Conservation (phyloP, 2,329 filamentous ascomycete genomes). For the Ophiostoma ips region DNA sequence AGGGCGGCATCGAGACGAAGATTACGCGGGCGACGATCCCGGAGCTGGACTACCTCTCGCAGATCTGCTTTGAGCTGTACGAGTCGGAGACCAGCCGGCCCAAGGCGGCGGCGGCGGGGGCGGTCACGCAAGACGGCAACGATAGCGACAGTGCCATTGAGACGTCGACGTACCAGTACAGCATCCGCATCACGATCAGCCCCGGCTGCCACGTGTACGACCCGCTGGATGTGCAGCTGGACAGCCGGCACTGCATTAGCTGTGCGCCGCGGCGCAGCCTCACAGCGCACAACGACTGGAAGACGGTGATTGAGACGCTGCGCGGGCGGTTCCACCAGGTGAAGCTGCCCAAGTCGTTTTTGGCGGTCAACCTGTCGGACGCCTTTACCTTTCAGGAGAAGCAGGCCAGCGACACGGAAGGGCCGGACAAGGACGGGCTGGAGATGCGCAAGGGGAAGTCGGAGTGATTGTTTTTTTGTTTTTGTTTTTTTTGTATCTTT, state of each 20-base stretch:
- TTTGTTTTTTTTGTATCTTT: background rate
- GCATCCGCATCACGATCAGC: slow-evolving; percentile 88
- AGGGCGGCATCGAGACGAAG: slow-evolving; percentile 93
- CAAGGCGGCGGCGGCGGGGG: background rate
- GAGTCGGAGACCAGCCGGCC: slow-evolving; percentile 67
- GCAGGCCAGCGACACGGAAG: slow-evolving; percentile 28
- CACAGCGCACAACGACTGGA: slow-evolving; percentile 88
- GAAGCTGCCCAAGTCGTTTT: slow-evolving; percentile 51
- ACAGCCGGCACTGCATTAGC: slow-evolving; percentile 91
- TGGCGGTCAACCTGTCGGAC: slow-evolving; percentile 50
- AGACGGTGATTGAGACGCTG: slow-evolving; percentile 88
- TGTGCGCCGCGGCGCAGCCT: slow-evolving; percentile 81
- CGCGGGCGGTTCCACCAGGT: slow-evolving; percentile 81
- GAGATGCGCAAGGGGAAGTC: slow-evolving; percentile 6
- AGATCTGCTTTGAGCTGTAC: slow-evolving; percentile 97
- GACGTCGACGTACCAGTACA: slow-evolving; percentile 64
- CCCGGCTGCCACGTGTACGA: slow-evolving; percentile 95
- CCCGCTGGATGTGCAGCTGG: slow-evolving; percentile 88
- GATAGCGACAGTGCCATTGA: slow-evolving; percentile 29
- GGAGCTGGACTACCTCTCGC: slow-evolving; percentile 91
- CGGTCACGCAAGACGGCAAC: background rate
- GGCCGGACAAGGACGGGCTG: slow-evolving; percentile 18
- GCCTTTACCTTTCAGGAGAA: slow-evolving; percentile 47
- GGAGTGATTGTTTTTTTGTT: background rate
- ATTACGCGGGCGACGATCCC: slow-evolving; percentile 91